Evolutionary conservation across 1,284 basidiomycete genomes (phyloP).

Genomic region (Cryptococcus sp.): DNA sequence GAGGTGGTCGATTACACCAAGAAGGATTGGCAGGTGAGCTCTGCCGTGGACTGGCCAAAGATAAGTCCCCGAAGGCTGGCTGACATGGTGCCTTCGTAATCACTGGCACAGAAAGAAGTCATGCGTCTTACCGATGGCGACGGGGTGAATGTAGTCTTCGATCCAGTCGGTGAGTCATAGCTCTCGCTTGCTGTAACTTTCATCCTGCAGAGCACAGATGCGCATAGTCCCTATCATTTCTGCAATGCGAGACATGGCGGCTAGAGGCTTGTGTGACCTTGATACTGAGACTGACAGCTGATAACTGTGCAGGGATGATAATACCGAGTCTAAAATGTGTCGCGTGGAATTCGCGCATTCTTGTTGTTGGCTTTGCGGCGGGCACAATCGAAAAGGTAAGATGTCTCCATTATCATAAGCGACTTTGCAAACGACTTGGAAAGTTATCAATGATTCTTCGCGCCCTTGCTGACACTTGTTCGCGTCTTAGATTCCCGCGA

Average conservation of each 20-base stretch:
- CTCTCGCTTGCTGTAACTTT: not conserved
- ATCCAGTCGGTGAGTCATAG: constrained; percentile 72
- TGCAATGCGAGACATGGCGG: too few species aligned
- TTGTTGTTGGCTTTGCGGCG: constrained; percentile 90
- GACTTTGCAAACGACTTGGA: constrained; percentile 35
- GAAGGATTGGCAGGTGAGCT: constrained; percentile 50
- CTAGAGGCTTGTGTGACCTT: too few species aligned
- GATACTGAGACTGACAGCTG: not conserved
- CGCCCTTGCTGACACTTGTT: not conserved
- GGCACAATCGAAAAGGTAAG: constrained; percentile 84
- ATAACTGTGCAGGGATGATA: constrained; percentile 31
- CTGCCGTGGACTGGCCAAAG: too few species aligned
- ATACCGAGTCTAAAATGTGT: constrained; percentile 72
- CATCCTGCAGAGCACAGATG: not conserved
- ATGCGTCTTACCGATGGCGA: constrained; percentile 71
- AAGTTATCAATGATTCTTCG: not conserved
- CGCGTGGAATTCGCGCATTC: constrained; percentile 86
- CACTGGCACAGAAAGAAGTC: constrained; percentile 52
- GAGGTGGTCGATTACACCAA: constrained; percentile 53
- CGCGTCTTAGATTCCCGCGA: constrained; percentile 70
- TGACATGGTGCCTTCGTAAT: not conserved
- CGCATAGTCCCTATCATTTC: not conserved
- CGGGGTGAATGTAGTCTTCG: constrained; percentile 84
- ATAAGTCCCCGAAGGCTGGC: too few species aligned
- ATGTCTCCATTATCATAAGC: not conserved